phyloP scores from a whole-genome alignment of 2,329 filamentous ascomycete species.

The Orbilia blumenaviensis region DNA sequence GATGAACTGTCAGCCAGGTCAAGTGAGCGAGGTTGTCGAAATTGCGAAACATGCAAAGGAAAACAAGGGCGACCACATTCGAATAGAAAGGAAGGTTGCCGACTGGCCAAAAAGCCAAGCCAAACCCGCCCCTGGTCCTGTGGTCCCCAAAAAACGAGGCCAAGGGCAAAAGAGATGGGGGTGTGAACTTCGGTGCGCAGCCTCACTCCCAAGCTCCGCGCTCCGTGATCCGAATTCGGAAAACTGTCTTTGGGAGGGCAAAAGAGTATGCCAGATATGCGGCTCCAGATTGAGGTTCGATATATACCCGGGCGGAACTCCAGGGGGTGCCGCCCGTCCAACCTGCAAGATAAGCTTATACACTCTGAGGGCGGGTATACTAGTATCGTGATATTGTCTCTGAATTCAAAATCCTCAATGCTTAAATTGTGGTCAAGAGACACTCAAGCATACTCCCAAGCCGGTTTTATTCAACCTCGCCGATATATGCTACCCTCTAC shows the following conservation, averaged over 20 bases:
- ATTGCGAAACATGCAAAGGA: constrained; percentile 13
- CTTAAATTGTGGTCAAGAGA: not conserved
- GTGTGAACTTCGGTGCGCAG: constrained; percentile 1
- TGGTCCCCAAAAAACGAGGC: constrained; percentile 6
- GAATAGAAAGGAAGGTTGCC: constrained; percentile 28
- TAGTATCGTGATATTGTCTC: constrained; percentile 9
- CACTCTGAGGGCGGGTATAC: not conserved
- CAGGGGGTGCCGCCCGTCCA: not conserved
- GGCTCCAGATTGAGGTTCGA: constrained; percentile 16
- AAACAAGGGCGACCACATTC: not conserved
- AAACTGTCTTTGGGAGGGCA: constrained; percentile 25
- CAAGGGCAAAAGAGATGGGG: constrained; percentile 9
- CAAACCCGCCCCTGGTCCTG: constrained; percentile 1
- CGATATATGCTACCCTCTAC: constrained; percentile 5
- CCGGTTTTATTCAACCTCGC: constrained; percentile 15
- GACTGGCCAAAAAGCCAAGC: constrained; percentile 40
- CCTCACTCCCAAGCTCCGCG: not conserved
- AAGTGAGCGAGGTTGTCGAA: not conserved
- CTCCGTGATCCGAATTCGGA: constrained; percentile 8
- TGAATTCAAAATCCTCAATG: constrained; percentile 9
- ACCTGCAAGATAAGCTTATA: constrained; percentile 14
- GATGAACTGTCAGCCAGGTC: not conserved
- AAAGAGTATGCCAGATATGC: constrained; percentile 12
- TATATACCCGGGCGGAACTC: constrained; percentile 9
- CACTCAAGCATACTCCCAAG: not conserved